These are phyloP conservation scores for Sclerotinia borealis DNA, from an alignment of 2,329 filamentous ascomycete genomes.

Conservation along the genomic window DNA sequence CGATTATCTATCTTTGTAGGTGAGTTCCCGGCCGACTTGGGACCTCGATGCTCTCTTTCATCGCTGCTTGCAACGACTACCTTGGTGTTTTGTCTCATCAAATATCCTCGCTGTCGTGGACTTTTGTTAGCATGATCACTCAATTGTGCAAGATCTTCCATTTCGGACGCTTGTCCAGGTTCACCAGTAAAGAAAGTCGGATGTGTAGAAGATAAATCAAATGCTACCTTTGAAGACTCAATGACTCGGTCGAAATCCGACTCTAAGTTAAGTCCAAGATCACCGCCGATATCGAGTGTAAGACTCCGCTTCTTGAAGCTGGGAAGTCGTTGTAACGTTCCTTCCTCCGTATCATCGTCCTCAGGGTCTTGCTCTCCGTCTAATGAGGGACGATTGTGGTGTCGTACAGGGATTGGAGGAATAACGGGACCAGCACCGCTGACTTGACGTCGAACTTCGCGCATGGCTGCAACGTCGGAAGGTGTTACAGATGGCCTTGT, in stretches of 20 bases:
- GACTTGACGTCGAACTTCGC: constrained; percentile 76
- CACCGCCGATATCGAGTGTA: constrained; percentile 65
- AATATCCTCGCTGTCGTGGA: constrained; percentile 79
- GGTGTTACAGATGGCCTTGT: constrained; percentile 83
- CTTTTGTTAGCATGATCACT: constrained; percentile 54
- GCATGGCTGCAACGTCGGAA: constrained; percentile 77
- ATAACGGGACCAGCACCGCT: constrained; percentile 63
- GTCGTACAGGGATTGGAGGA: constrained; percentile 55
- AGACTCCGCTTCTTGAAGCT: constrained; percentile 80
- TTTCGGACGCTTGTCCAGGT: constrained; percentile 43
- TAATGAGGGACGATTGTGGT: constrained; percentile 49
- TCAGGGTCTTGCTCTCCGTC: constrained; percentile 36
- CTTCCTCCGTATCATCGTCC: constrained; percentile 28
- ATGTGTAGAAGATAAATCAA: constrained; percentile 32
- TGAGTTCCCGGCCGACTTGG: constrained; percentile 60
- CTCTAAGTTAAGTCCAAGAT: constrained; percentile 80
- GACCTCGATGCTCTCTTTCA: constrained; percentile 49
- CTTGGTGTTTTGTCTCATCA: constrained; percentile 98
- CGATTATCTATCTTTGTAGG: constrained; percentile 65
- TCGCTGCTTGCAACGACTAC: constrained; percentile 79
- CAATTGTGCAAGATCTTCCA: constrained; percentile 9
- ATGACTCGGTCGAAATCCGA: constrained; percentile 93
- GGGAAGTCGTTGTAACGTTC: constrained; percentile 47
- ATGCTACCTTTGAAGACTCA: constrained; percentile 90
- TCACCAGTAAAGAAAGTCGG: constrained; percentile 17